Conservation (phyloP, 2,329 filamentous ascomycete genomes). For the Neonectria coccinea region DNA sequence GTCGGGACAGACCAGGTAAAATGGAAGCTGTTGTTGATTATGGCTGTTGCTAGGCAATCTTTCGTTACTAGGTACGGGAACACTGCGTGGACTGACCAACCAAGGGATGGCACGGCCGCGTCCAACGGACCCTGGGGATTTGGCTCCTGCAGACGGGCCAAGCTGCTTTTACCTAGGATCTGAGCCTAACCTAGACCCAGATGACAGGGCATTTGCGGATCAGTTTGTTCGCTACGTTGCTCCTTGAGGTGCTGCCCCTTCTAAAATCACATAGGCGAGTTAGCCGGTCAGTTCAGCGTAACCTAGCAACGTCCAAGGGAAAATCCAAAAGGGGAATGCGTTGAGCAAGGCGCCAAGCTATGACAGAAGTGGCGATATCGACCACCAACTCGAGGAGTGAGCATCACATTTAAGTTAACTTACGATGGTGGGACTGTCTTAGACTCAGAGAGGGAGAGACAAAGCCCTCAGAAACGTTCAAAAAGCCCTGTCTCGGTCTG, state of each 20-base stretch:
- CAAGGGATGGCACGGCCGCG: conserved; percentile 15
- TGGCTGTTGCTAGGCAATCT: conserved; percentile 35
- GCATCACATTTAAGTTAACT: background rate
- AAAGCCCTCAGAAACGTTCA: background rate
- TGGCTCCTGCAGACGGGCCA: conserved; percentile 24
- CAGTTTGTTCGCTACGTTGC: background rate
- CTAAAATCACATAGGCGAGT: background rate
- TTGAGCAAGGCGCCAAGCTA: conserved; percentile 3
- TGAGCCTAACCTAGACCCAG: background rate
- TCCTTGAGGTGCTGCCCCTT: background rate
- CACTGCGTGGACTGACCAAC: background rate
- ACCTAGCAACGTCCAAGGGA: background rate
- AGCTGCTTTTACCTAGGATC: conserved; percentile 3
- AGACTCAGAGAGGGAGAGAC: conserved; percentile 4
- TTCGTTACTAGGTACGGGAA: conserved; percentile 10
- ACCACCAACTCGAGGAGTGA: conserved; percentile 2
- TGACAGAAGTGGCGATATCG: background rate
- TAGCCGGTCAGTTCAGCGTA: background rate
- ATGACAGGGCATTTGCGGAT: background rate
- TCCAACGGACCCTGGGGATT: background rate
- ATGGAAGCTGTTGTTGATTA: conserved; percentile 17
- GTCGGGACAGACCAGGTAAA: conserved; percentile 12
- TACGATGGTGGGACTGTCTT: background rate
- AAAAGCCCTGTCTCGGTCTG: conserved; percentile 13
- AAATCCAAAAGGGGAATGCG: background rate